Evolutionary conservation across 768 basidiomycete species (phyloP).

Genomic region (Phaffia australis): DNA sequence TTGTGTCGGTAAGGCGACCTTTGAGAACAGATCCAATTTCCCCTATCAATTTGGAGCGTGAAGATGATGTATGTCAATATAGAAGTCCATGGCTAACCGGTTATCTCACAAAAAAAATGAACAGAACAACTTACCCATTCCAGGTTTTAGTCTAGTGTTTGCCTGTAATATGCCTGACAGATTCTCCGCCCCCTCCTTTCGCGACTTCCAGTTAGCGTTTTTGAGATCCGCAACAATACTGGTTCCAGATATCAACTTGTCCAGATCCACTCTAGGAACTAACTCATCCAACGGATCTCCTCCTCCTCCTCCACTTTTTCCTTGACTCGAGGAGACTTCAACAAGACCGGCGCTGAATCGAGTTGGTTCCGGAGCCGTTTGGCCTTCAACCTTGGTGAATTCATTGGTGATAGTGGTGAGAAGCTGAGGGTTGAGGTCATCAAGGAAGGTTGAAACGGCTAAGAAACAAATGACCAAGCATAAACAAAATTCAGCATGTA

Average conservation of each 20-base stretch:
- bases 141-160: conserved; percentile 83
- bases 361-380: conserved; percentile 62
- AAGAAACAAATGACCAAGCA: neutral
- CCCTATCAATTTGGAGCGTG: conserved; percentile 42
- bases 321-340: conserved; percentile 43
- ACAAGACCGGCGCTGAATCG: conserved; percentile 63
- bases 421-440: conserved; percentile 88
- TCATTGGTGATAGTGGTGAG: conserved; percentile 78
- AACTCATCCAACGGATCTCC: conserved; percentile 78
- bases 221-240: conserved; percentile 71
- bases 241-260: conserved; percentile 69
- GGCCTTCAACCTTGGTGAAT: conserved; percentile 83
- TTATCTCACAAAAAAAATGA: neutral
- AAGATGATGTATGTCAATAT: conserved; percentile 2
- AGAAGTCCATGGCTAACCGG: neutral
- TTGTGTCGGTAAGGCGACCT: conserved; percentile 75
- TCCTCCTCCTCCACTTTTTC: conserved; percentile 42
- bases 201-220: conserved; percentile 90
- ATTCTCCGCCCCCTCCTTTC: conserved; percentile 86
- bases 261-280: conserved; percentile 89
- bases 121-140: conserved; percentile 56
- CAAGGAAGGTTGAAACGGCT: conserved; percentile 86
- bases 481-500: conserved; percentile 21
- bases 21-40: conserved; percentile 86
- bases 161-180: conserved; percentile 68